A percentile compares a stretch with the other conserved stretches of the same genome.
Conservation (phyloP, 805 yeast species). For the Teunomyces panamensis region DNA sequence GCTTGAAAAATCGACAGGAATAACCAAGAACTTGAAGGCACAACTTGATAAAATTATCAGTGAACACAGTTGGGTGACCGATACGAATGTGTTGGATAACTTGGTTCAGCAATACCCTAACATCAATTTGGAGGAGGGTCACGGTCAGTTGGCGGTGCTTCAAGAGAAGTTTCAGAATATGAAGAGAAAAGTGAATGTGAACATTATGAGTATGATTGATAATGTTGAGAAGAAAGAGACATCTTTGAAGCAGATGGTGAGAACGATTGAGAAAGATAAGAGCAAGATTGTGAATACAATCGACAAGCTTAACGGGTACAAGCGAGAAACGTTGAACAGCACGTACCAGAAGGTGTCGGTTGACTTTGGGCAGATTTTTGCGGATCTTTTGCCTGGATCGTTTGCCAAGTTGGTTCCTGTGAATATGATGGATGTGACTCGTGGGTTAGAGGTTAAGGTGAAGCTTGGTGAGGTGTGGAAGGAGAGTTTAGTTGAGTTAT, state of each 20-base stretch:
- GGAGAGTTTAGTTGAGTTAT: slow-evolving; percentile 87
- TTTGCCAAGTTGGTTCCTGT: slow-evolving; percentile 85
- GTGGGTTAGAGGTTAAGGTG: slow-evolving; percentile 88
- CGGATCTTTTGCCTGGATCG: slow-evolving; percentile 84
- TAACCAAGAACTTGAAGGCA: slow-evolving; percentile 32
- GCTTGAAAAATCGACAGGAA: slow-evolving; percentile 45
- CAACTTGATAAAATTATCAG: slow-evolving; percentile 46
- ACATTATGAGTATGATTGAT: slow-evolving; percentile 88
- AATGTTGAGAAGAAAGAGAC: slow-evolving; percentile 85
- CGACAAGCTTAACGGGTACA: slow-evolving; percentile 76
- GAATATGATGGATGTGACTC: slow-evolving; percentile 77
- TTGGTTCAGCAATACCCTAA: slow-evolving; percentile 62
- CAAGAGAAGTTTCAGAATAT: slow-evolving; percentile 60
- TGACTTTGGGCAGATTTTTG: slow-evolving; percentile 88
- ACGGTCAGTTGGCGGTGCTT: slow-evolving; percentile 54
- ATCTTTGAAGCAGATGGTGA: slow-evolving; percentile 73
- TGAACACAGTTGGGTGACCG: slow-evolving; percentile 72
- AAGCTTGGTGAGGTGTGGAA: slow-evolving; percentile 93
- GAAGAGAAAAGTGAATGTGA: slow-evolving; percentile 78
- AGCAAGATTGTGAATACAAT: slow-evolving; percentile 87
- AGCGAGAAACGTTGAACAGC: slow-evolving; percentile 72
- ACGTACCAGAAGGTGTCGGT: slow-evolving; percentile 85
- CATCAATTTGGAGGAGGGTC: slow-evolving; percentile 60
- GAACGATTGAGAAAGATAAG: slow-evolving; percentile 85
- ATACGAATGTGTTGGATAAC: slow-evolving; percentile 52